Conservation (phyloP, 306 rosid species). For the Acacia confusa region DNA sequence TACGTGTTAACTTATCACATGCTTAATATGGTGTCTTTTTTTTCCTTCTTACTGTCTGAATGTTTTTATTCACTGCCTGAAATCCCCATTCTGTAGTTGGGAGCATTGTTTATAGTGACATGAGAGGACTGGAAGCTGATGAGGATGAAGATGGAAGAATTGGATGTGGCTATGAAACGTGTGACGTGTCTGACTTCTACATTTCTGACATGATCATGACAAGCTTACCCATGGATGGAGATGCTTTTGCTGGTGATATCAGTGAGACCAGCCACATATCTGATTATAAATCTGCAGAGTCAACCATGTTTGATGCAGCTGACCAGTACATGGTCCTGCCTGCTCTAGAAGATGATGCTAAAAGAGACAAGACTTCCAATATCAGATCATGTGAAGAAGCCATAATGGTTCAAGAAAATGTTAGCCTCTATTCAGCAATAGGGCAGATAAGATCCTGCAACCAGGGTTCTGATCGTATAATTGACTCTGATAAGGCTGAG, state of each 20-base stretch:
- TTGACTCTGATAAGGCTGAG: slow-evolving; percentile 67
- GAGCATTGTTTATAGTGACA: slow-evolving; percentile 43
- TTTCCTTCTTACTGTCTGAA: not conserved
- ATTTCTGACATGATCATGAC: slow-evolving; percentile 93
- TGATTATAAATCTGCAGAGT: slow-evolving; percentile 57
- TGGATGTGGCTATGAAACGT: slow-evolving; percentile 57
- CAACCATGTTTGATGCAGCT: slow-evolving; percentile 59
- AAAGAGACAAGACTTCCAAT: slow-evolving; percentile 45
- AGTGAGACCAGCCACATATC: slow-evolving; percentile 51
- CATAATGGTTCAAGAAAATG: slow-evolving; percentile 48
- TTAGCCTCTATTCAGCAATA: slow-evolving; percentile 69
- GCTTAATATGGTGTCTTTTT: not conserved
- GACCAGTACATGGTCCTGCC: slow-evolving; percentile 82
- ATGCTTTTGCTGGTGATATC: slow-evolving; percentile 51
- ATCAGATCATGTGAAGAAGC: slow-evolving; percentile 54
- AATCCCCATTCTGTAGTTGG: slow-evolving; percentile 34
- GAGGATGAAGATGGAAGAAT: slow-evolving; percentile 51
- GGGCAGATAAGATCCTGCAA: slow-evolving; percentile 67
- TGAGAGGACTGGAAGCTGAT: slow-evolving; percentile 59
- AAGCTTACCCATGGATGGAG: slow-evolving; percentile 65
- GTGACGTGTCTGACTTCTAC: slow-evolving; percentile 88
- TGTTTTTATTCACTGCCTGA: slow-evolving; percentile 16
- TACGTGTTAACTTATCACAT: not conserved
- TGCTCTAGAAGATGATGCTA: slow-evolving; percentile 72
- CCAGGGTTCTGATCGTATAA: slow-evolving; percentile 59